Evolutionary conservation across 345 rosid species (phyloP), one percentile per base, ranked within the genome.

Genomic region (Streptanthus diversifolius): DNA sequence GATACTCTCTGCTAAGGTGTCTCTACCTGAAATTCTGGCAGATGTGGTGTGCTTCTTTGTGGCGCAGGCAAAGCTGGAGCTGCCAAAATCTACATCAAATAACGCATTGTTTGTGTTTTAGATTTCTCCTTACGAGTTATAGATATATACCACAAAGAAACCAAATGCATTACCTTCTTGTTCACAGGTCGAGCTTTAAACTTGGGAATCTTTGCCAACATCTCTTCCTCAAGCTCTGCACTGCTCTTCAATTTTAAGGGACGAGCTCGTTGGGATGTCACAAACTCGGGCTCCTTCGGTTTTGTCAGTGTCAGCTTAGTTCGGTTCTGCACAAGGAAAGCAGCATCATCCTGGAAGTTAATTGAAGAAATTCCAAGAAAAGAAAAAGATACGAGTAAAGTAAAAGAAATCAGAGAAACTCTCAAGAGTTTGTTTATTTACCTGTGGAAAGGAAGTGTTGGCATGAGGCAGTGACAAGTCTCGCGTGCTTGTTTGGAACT

Each of bases 201-300:
- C 79, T 95, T 95, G 0, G 98, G 98, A 77, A 92, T 85, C 79
- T 91, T 90, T 44, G 97, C 88, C 92, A 95, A 81, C 93, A 95
- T 86, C 85, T 95, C 99, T 82, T 92, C 99, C 80, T 95, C 99
- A 63, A 95, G 83, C 79, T 95, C 99, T 1, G 90, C 88, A n/a
- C 88, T 80, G 74, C 99, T 92, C 85, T 90, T 95, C 65, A 88
- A 75, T 79, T 52, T 86, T 48, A 88, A 88, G 10, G 88, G 74
- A 33, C 98, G 98, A 66, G 82, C 83, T 18, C 99, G 80, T 77
- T 95, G 99, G 65, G 93, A 68, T 72, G 99, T 92, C 84, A 70
- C 97, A 61, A 95, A 72, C 30, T 88, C 99, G 4, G 98, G 99
- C 67, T 91, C 97, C 83, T 90, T 91, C 0, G 98, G 99, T 81